Evolutionary conservation across 352 stramenopile genomes (phyloP), one percentile per base, ranked within the genome.

Genomic region (Globisporangium spiculum): DNA sequence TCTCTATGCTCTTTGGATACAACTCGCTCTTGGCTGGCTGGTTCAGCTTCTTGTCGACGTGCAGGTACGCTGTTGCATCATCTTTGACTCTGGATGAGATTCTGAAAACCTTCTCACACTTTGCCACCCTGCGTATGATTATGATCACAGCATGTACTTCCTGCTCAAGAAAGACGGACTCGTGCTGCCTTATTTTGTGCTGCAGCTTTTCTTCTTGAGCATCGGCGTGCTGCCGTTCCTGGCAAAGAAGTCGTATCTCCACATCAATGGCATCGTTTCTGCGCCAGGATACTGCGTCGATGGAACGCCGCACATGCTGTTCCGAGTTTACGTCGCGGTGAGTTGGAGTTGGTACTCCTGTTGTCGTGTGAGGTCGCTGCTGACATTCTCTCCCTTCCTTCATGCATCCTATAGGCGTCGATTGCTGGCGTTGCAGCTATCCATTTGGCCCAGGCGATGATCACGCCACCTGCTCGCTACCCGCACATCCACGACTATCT

Each of bases 401-500:
- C 8, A 4, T 73, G 12, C 4, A 46, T 48, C 1, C 14, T 48
- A 3, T 60, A 95, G 88, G 32, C 84, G 27, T 94, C 86, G 16
- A 71, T 88, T 20, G 24, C 83, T 12, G 88, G 83, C 10, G 76
- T 81, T 1, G 48, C 83, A 14, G 30, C 72, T 14, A 84, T 93
- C 61, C 88, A 96, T 62, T 27, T 83, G 9, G 77, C 76, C 4
- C 83, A 92, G 56, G 68, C 66, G 8, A 46, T 71, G 36, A 73
- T 96, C 30, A 36, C 56, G 1, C 79, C 86, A 10, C 85, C 88
- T 1, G 46, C 66, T 24, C 81, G 76, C 54, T 93, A 93, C 53
- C 88, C 88, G 0, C 86, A 96, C 70, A 88, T 94, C 71, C 87
- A 94, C 69, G 86, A 96, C 74, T 96, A 94, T 69, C 63, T 91